Evolutionary conservation across 2,329 filamentous ascomycete genomes (phyloP), one percentile per base, ranked within the genome.

Genomic region (Phyllosticta capitalensis): DNA sequence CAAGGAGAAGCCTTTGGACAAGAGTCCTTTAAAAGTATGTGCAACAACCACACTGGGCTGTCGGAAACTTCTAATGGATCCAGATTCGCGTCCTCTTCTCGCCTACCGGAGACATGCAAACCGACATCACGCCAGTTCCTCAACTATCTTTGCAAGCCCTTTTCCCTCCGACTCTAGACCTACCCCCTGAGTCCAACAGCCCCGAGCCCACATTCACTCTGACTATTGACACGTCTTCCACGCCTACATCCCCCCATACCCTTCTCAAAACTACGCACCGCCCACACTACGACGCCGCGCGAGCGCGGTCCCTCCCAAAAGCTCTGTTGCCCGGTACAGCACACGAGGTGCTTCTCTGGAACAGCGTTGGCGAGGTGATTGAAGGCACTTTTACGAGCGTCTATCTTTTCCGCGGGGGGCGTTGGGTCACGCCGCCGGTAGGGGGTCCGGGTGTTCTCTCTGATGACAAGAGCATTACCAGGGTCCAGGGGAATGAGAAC

Each of bases 231-330:
- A 74, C 75, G 0, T 61, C 73, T 26, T 67, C 75, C 3, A 87
- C 80, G 0, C 66, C 69, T 0, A 76, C 79, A 0, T 79, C 79
- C 0, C 80, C 83, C n/a, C 88, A 87, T 68, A 96, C 92, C 0
- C 85, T 86, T 61, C 89, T 88, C 76, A 97, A 99, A 73, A 97
- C 92, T 0, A 94, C 89, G 0, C 77, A 80, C 54, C 83, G 92
- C 14, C 75, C 78, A 9, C 78, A 85, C 69, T 97, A 97, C 71
- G 83, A 88, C 52, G 76, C 75, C 2, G 89, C 90, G 1, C 83
- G 91, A 9, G 68, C 75, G 24, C 80, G 89, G 14, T 82, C 81
- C 0, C 83, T 92, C 54, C 66, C 76, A 63, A 1, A 65, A 58
- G 64, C 62, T 68, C 60, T 70, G 75, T 63, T 51, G 73, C 71